Evolutionary conservation across 805 yeast species (phyloP), one percentile per base, ranked within the genome.

Genomic region (Suhomyces pyralidae): DNA sequence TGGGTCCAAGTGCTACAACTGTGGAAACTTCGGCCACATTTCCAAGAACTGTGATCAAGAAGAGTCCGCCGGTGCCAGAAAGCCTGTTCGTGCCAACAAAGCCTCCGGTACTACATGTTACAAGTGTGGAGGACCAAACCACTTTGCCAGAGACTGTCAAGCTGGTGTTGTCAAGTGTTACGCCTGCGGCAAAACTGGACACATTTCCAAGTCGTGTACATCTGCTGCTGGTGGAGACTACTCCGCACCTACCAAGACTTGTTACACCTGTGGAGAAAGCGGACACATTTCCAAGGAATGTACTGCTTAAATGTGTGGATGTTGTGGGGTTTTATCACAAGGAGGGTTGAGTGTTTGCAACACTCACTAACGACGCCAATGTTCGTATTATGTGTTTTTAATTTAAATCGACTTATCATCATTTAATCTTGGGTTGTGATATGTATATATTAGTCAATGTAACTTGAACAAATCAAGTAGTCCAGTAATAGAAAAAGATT

Each of bases 71-170:
- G 57, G 48, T 12, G 46, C 60, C 40, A 52, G 56, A 58, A 50
- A 54, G 48, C 54, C 59, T 43, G 62, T 61, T 36, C 59, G 57
- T 51, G 51, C 57, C 56, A 53, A 66, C 65, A 50, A 57, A 54
- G 65, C 74, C 58, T 14, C 48, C 14, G 73, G 74, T 55, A 75
- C 86, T 56, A 81, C 89, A 54, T 89, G 96, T 75, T 88, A 86
- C 85, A 89, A 86, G 75, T 89, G 96, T 71, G 96, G 96, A 66
- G 94, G 93, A 59, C 91, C 94, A 67, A 89, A 89, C 83, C 96
- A 90, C 73, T 86, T 85, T 75, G 96, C 96, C 59, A 86, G 89
- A 77, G 96, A 90, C 72, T 90, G 97, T 75, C 86, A 84, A 70
- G 85, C 84, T 61, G 81, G 83, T 52, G 63, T 63, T 51, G 80